Conservation (phyloP, 805 yeast genomes). For the Yamadazyma tumulicola region DNA sequence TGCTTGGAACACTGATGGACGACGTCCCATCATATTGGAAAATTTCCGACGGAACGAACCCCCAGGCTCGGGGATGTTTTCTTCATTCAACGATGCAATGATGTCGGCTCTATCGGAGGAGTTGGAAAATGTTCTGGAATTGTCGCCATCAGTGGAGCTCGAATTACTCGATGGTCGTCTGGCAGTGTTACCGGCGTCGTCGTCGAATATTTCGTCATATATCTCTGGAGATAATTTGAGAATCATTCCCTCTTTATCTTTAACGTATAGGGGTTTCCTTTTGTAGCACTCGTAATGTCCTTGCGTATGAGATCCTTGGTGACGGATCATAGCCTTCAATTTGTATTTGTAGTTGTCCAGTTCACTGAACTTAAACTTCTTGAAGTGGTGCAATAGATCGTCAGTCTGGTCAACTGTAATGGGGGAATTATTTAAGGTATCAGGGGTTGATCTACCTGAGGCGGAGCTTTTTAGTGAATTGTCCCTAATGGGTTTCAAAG, state of each 20-base stretch:
- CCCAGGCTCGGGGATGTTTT: slow-evolving; percentile 17
- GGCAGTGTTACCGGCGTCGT: slow-evolving; percentile 11
- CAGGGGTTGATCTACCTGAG: slow-evolving; percentile 15
- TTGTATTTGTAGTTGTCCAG: slow-evolving; percentile 48
- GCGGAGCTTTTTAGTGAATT: slow-evolving; percentile 11
- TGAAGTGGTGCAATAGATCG: slow-evolving; percentile 32
- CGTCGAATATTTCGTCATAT: slow-evolving; percentile 21
- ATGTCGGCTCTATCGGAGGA: slow-evolving; percentile 12
- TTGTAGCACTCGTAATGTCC: slow-evolving; percentile 93
- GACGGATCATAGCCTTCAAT: slow-evolving; percentile 73
- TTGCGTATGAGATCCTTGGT: slow-evolving; percentile 80
- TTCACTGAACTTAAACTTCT: slow-evolving; percentile 36
- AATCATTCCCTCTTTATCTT: slow-evolving; percentile 38
- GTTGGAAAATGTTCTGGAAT: slow-evolving; percentile 6
- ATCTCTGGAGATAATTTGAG: slow-evolving; percentile 42
- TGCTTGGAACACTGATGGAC: slow-evolving; percentile 39
- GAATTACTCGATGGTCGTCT: slow-evolving; percentile 10
- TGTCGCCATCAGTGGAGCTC: slow-evolving; percentile 13
- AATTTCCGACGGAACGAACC: slow-evolving; percentile 32
- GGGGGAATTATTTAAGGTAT: slow-evolving; percentile 34
- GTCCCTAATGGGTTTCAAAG: slow-evolving; percentile 1
- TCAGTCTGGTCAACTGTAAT: slow-evolving; percentile 37
- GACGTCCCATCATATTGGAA: slow-evolving; percentile 39
- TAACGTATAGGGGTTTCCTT: slow-evolving; percentile 63
- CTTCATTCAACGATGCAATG: slow-evolving; percentile 13